phyloP scores from a whole-genome alignment of 352 stramenopile genomes.

The Pythium rhizo-oryzae region DNA sequence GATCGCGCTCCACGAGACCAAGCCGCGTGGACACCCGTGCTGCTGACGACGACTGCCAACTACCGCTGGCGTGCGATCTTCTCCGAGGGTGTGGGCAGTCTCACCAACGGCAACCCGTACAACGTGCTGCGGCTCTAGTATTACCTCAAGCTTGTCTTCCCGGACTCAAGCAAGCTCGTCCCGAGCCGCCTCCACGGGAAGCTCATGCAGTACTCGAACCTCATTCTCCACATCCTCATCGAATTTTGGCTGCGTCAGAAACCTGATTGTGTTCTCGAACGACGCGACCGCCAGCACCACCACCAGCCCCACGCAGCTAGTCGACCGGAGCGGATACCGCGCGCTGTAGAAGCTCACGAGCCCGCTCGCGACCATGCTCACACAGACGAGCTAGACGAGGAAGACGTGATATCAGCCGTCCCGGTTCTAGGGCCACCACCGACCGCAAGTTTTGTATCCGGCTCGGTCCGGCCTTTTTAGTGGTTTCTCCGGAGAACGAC shows the following conservation, averaged over 20 bases:
- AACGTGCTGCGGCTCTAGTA: constrained; percentile 82
- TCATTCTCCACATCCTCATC: constrained; percentile 86
- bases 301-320: constrained; percentile 12
- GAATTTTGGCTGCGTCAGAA: constrained; percentile 91
- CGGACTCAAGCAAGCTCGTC: constrained; percentile 59
- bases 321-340: constrained; percentile 28
- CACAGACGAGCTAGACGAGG: constrained; percentile 83
- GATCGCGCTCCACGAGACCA: too few species aligned
- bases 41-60: too few species aligned
- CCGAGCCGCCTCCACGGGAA: constrained; percentile 82
- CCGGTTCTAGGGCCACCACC: too few species aligned
- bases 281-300: constrained; percentile 33
- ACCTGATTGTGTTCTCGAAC: constrained; percentile 83
- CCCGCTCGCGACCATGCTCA: constrained; percentile 77
- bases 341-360: constrained; percentile 44
- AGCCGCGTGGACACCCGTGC: too few species aligned
- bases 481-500: too few species aligned
- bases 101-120: constrained; percentile 81
- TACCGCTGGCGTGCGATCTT: constrained; percentile 78
- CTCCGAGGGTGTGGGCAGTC: constrained; percentile 60
- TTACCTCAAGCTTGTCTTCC: constrained; percentile 83
- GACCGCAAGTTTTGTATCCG: too few species aligned
- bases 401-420: too few species aligned
- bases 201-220: constrained; percentile 72
- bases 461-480: too few species aligned